Evolutionary conservation across 2,329 filamentous ascomycete species (phyloP).

Genomic region (Blastomyces percursus): DNA sequence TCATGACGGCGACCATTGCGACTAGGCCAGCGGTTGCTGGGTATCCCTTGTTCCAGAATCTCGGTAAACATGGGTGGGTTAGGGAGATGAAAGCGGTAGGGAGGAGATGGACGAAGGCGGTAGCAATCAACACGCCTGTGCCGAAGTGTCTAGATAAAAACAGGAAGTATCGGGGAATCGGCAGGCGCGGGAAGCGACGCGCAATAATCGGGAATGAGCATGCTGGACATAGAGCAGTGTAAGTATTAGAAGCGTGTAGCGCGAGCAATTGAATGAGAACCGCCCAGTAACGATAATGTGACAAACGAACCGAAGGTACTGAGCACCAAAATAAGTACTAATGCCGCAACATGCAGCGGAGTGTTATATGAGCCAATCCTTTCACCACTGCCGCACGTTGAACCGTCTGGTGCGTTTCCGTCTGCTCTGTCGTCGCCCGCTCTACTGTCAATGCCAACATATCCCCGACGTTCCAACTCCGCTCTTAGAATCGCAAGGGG

Average conservation of each 20-base stretch:
- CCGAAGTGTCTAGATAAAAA: constrained; percentile 51
- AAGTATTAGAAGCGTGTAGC: background rate
- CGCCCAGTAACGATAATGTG: constrained; percentile 6
- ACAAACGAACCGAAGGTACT: constrained; percentile 29
- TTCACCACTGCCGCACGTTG: constrained; percentile 27
- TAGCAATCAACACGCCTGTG: constrained; percentile 47
- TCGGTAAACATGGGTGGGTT: constrained; percentile 57
- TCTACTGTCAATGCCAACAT: background rate
- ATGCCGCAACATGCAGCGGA: constrained; percentile 54
- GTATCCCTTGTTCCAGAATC: constrained; percentile 70
- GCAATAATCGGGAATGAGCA: constrained; percentile 53
- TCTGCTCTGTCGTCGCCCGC: background rate
- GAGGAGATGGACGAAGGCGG: constrained; percentile 49
- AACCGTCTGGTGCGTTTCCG: constrained; percentile 11
- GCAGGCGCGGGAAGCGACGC: constrained; percentile 48
- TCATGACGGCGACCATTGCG: constrained; percentile 68
- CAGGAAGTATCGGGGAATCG: constrained; percentile 47
- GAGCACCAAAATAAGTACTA: constrained; percentile 53
- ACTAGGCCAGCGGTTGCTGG: constrained; percentile 69
- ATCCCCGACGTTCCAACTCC: constrained; percentile 20
- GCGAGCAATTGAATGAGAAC: background rate
- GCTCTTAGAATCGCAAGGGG: constrained; percentile 25
- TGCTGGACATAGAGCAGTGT: constrained; percentile 26
- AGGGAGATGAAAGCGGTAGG: constrained; percentile 52
- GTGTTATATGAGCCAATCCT: constrained; percentile 48